These are phyloP conservation scores for Suhomyces sp. DNA, from an alignment of 805 yeast genomes.

Conservation along the genomic window DNA sequence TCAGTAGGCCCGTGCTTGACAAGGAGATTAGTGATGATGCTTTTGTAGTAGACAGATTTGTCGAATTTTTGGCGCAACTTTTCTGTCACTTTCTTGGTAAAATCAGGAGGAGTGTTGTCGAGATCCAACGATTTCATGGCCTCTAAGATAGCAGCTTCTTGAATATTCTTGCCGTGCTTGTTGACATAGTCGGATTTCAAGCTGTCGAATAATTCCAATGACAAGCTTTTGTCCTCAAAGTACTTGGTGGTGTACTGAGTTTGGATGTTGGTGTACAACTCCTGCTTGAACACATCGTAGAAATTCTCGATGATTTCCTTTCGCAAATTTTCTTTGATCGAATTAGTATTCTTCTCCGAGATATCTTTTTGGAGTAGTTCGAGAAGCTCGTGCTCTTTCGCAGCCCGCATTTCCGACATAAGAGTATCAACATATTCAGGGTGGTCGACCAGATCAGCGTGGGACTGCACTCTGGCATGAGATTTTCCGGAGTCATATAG, in stretches of 20 bases:
- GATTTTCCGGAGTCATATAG: background rate
- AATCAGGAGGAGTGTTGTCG: slow-evolving; percentile 6
- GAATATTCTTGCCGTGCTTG: slow-evolving; percentile 7
- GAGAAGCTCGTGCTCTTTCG: slow-evolving; percentile 9
- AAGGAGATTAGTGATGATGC: slow-evolving; percentile 13
- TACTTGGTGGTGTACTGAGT: slow-evolving; percentile 11
- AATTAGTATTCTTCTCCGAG: slow-evolving; percentile 4
- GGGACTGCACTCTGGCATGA: background rate
- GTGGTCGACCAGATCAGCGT: slow-evolving; percentile 6
- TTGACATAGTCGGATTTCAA: slow-evolving; percentile 13
- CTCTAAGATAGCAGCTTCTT: slow-evolving; percentile 12
- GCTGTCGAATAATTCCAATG: slow-evolving; percentile 10
- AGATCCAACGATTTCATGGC: slow-evolving; percentile 8
- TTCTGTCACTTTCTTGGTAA: slow-evolving; percentile 7
- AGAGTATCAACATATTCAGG: slow-evolving; percentile 6
- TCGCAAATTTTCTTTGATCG: slow-evolving; percentile 7
- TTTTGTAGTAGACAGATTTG: slow-evolving; percentile 7
- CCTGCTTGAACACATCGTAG: slow-evolving; percentile 7
- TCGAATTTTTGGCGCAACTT: slow-evolving; percentile 8
- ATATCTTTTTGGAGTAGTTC: slow-evolving; percentile 8
- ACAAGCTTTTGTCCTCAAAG: slow-evolving; percentile 11
- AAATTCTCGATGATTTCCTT: slow-evolving; percentile 9
- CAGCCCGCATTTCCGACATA: slow-evolving; percentile 4
- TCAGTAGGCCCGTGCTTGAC: slow-evolving; percentile 12
- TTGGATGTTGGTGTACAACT: slow-evolving; percentile 7